A percentile compares a stretch with the other conserved stretches of the same genome.
Evolutionary conservation across 768 basidiomycete genomes (phyloP).

Genomic region (Boletus subcaerulescens): DNA sequence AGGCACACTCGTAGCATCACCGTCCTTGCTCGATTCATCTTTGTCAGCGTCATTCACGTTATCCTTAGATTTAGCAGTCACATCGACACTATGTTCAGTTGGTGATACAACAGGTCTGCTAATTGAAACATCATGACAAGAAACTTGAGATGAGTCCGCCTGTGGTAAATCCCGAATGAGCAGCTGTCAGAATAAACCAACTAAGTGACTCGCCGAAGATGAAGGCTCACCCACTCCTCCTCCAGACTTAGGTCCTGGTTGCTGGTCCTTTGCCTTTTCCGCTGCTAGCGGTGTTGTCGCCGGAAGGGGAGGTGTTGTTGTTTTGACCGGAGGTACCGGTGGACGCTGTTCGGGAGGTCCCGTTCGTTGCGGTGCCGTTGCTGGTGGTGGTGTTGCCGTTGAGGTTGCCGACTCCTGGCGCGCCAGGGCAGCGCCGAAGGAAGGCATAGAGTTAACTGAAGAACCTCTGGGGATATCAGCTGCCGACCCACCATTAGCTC

Average conservation of each 20-base stretch:
- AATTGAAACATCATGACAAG: constrained; percentile 15
- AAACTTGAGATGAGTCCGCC: constrained; percentile 3
- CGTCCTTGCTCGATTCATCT: constrained; percentile 27
- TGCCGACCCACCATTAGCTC: constrained; percentile 32
- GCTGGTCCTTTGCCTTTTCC: background rate
- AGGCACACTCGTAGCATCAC: constrained; percentile 6
- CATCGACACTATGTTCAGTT: constrained; percentile 24
- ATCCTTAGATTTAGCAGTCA: constrained; percentile 20
- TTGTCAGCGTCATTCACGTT: constrained; percentile 25
- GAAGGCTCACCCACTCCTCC: constrained; percentile 33
- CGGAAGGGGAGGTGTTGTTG: background rate
- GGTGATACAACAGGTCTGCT: constrained; percentile 28
- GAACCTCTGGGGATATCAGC: constrained; percentile 25
- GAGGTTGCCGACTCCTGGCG: constrained; percentile 1
- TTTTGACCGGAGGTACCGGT: background rate
- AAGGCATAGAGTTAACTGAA: constrained; percentile 24
- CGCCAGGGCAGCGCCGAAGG: constrained; percentile 13
- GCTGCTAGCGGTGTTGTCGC: constrained; percentile 1
- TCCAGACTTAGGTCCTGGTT: constrained; percentile 3
- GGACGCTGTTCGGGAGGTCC: background rate
- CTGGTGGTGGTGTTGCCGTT: background rate
- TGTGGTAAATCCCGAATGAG: constrained; percentile 27
- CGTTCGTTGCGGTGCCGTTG: background rate
- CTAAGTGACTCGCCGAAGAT: constrained; percentile 26
- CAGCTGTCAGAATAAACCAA: constrained; percentile 25